Percentiles rank a stretch among this genome's conserved stretches.
phyloP scores from a whole-genome alignment of 1,284 basidiomycete genomes.

The Ustilago xerochloae region DNA sequence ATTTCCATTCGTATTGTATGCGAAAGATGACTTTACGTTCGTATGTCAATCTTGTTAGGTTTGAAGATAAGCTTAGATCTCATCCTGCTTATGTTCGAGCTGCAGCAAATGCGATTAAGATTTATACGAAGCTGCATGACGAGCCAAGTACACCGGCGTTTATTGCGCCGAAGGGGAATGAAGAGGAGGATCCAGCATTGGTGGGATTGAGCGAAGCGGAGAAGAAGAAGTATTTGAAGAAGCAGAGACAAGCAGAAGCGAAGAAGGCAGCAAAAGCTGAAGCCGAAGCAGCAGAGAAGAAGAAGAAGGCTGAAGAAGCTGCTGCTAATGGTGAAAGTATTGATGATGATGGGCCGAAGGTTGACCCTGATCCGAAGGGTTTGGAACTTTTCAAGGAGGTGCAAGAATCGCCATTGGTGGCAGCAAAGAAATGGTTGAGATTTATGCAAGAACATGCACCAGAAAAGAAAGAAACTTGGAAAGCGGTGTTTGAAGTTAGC shows the following conservation, averaged over 20 bases:
- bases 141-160: constrained; percentile 63
- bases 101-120: constrained; percentile 77
- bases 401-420: constrained; percentile 74
- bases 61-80: constrained; percentile 82
- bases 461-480: constrained; percentile 78
- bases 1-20: constrained; percentile 95
- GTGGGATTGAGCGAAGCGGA: constrained; percentile 24
- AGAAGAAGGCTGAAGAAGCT: constrained; percentile 36
- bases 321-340: constrained; percentile 70
- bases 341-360: constrained; percentile 79
- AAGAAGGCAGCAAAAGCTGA: constrained; percentile 28
- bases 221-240: constrained; percentile 47
- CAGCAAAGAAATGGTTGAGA: constrained; percentile 79
- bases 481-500: constrained; percentile 82
- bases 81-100: constrained; percentile 81
- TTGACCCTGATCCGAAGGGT: constrained; percentile 68
- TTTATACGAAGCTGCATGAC: constrained; percentile 74
- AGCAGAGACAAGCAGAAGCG: constrained; percentile 38
- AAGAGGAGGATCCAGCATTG: constrained; percentile 31
- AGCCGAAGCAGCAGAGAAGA: constrained; percentile 29
- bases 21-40: constrained; percentile 87
- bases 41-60: constrained; percentile 82
- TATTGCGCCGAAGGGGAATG: constrained; percentile 46
- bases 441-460: constrained; percentile 73
- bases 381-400: constrained; percentile 30